phyloP scores from a whole-genome alignment of 2,329 filamentous ascomycete genomes.

The Paraphaeosphaeria minitans region DNA sequence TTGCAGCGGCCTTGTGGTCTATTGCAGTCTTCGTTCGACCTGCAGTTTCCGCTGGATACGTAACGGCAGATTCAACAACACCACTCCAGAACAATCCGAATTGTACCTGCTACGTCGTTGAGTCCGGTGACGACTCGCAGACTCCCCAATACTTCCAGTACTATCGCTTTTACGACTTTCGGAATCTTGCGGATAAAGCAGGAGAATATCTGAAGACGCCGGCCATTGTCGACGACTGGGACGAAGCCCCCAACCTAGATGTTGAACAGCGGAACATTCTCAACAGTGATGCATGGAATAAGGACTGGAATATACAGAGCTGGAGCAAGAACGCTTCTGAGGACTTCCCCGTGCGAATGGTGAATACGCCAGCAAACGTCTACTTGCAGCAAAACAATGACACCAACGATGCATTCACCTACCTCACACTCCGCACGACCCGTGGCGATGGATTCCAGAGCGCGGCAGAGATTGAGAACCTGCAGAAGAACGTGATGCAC shows the following conservation, averaged over 20 bases:
- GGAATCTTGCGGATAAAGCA: conserved; percentile 44
- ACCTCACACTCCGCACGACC: conserved; percentile 55
- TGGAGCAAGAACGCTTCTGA: conserved; percentile 51
- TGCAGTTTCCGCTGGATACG: conserved; percentile 31
- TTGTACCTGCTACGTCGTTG: conserved; percentile 56
- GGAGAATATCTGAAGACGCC: conserved; percentile 33
- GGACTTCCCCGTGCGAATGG: conserved; percentile 49
- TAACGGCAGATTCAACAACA: conserved; percentile 31
- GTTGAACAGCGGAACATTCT: conserved; percentile 47
- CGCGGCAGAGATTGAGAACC: conserved; percentile 55
- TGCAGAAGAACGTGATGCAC: conserved; percentile 52
- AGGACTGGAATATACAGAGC: conserved; percentile 49
- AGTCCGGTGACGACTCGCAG: conserved; percentile 45
- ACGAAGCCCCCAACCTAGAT: conserved; percentile 23
- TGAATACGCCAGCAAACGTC: conserved; percentile 55
- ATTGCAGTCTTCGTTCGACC: conserved; percentile 31
- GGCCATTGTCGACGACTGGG: conserved; percentile 31
- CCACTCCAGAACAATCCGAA: conserved; percentile 43
- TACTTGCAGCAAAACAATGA: conserved; percentile 48
- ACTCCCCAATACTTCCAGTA: conserved; percentile 55
- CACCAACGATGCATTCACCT: conserved; percentile 40
- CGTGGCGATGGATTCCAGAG: conserved; percentile 52
- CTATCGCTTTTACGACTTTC: conserved; percentile 60
- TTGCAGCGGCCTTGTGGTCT: conserved; percentile 32
- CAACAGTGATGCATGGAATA: conserved; percentile 43